Conservation (phyloP, 495 filamentous ascomycete species). For the Collariella sp. region DNA sequence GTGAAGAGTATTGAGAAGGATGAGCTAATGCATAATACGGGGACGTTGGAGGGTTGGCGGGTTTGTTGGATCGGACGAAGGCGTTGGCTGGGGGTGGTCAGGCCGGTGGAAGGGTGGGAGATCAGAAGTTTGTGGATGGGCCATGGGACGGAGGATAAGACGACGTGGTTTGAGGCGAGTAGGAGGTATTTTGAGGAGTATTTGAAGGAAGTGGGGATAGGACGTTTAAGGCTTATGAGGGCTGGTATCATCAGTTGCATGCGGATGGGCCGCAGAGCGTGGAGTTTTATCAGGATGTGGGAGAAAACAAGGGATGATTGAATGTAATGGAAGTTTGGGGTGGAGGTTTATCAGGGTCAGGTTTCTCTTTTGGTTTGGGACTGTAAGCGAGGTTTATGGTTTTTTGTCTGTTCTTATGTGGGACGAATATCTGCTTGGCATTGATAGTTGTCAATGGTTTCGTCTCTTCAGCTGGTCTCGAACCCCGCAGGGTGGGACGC, state of each 20-base stretch:
- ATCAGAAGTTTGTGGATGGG: conserved; percentile 49
- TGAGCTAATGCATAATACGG: conserved; percentile 63
- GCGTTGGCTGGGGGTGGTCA: conserved; percentile 34
- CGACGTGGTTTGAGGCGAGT: conserved; percentile 53
- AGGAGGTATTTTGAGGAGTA: conserved; percentile 52
- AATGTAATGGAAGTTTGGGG: background rate
- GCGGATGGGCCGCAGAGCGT: conserved; percentile 54
- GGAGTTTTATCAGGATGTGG: conserved; percentile 60
- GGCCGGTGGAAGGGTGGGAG: conserved; percentile 24
- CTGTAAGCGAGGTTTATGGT: background rate
- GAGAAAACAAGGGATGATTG: too few species aligned
- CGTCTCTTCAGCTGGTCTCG: too few species aligned
- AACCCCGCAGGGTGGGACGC: too few species aligned
- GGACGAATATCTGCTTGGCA: too few species aligned
- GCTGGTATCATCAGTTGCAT: conserved; percentile 72
- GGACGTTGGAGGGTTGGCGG: conserved; percentile 68
- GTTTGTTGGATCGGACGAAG: conserved; percentile 61
- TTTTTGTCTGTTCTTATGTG: too few species aligned
- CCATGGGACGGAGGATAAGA: conserved; percentile 60
- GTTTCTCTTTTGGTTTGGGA: too few species aligned
- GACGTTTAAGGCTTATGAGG: conserved; percentile 63
- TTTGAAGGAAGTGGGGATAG: conserved; percentile 49
- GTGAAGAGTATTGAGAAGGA: conserved; percentile 50
- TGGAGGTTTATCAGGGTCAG: background rate
- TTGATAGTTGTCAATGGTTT: too few species aligned